Evolutionary conservation across 2,329 filamentous ascomycete species (phyloP).

Genomic region (Pyricularia pennisetigena): DNA sequence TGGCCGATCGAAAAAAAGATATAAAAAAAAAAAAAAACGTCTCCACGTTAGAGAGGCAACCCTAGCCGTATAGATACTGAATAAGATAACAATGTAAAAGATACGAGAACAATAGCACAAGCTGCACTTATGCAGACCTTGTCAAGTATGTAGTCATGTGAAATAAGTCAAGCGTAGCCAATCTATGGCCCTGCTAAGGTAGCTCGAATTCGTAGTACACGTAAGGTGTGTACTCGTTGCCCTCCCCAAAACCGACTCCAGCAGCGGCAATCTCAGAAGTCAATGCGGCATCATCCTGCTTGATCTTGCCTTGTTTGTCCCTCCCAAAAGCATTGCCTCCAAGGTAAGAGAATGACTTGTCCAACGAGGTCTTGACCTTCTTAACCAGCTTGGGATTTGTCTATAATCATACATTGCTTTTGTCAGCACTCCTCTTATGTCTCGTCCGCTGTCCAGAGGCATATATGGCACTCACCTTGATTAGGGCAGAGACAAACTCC

Average conservation of each 20-base stretch:
- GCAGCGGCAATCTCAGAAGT: constrained; percentile 78
- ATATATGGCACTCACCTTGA: constrained; percentile 58
- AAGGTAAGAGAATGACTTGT: constrained; percentile 80
- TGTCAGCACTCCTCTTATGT: constrained; percentile 9
- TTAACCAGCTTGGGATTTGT: constrained; percentile 73
- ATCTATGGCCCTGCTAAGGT: constrained; percentile 19
- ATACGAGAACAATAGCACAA: neutral
- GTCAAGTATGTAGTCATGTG: neutral
- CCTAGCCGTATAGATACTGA: neutral
- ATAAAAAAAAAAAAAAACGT: neutral
- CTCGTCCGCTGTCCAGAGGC: neutral
- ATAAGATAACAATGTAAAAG: neutral
- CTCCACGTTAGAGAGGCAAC: neutral
- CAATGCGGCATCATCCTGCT: constrained; percentile 75
- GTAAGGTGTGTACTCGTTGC: constrained; percentile 84
- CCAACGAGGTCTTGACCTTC: constrained; percentile 70
- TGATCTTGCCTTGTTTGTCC: constrained; percentile 87
- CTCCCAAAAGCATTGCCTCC: constrained; percentile 88
- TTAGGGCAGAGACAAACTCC: constrained; percentile 74
- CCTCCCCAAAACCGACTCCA: constrained; percentile 56
- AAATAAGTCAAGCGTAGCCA: neutral
- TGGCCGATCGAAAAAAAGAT: neutral
- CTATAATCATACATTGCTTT: constrained; percentile 30
- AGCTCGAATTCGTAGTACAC: constrained; percentile 96
- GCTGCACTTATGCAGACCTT: neutral